phyloP scores from a whole-genome alignment of 1,139 yeast species.

The Pichia cactophila region DNA sequence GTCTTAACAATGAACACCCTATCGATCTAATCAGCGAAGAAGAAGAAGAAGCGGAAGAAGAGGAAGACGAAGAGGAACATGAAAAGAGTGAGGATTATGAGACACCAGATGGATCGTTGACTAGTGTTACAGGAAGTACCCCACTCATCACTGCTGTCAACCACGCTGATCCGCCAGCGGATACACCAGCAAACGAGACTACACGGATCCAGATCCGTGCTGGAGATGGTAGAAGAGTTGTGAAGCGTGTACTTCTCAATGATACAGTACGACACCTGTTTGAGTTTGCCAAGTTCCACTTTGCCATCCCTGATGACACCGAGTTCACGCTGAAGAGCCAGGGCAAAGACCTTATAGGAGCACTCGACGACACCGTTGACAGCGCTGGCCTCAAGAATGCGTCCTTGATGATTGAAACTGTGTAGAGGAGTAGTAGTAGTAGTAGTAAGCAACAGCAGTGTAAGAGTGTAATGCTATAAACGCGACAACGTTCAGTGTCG shows the following conservation, averaged over 20 bases:
- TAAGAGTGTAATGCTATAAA: neutral
- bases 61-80: slow-evolving; percentile 15
- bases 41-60: slow-evolving; percentile 16
- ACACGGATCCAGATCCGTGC: slow-evolving; percentile 84
- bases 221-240: slow-evolving; percentile 76
- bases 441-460: neutral
- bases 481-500: neutral
- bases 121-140: too few species aligned
- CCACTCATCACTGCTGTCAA: slow-evolving; percentile 24
- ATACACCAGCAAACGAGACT: slow-evolving; percentile 36
- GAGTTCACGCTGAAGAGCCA: slow-evolving; percentile 60
- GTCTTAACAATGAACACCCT: slow-evolving; percentile 15
- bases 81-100: slow-evolving; percentile 14
- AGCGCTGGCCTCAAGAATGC: slow-evolving; percentile 79
- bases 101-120: slow-evolving; percentile 17
- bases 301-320: slow-evolving; percentile 40
- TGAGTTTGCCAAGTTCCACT: slow-evolving; percentile 47
- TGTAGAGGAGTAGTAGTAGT: neutral
- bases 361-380: slow-evolving; percentile 48
- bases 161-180: slow-evolving; percentile 51
- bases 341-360: slow-evolving; percentile 55
- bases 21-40: neutral
- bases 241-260: slow-evolving; percentile 56
- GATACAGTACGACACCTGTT: slow-evolving; percentile 58
- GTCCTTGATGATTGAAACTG: slow-evolving; percentile 60